Evolutionary conservation across 1,139 yeast species (phyloP).

Genomic region (Kodamaea alishanica): DNA sequence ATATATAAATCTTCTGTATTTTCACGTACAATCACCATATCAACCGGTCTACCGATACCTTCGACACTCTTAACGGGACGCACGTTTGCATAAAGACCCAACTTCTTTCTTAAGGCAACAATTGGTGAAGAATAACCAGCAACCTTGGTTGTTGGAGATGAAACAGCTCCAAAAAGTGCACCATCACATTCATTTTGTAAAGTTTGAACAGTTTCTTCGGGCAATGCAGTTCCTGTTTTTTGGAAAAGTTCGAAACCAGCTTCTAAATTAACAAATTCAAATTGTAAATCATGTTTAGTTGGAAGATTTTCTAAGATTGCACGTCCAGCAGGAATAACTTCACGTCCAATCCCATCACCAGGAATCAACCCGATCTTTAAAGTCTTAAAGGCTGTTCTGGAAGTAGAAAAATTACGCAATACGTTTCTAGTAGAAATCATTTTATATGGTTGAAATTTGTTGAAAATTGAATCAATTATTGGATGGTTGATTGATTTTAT

Average conservation of each 20-base stretch:
- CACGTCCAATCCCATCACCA: constrained; percentile 98
- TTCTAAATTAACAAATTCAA: constrained; percentile 80
- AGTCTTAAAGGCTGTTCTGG: constrained; percentile 30
- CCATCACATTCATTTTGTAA: constrained; percentile 86
- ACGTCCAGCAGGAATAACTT: constrained; percentile 93
- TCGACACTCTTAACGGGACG: constrained; percentile 95
- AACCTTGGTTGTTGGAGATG: constrained; percentile 90
- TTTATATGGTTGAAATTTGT: background rate
- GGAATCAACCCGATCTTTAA: constrained; percentile 69
- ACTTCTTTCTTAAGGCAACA: constrained; percentile 91
- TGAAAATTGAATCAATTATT: background rate
- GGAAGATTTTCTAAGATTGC: constrained; percentile 82
- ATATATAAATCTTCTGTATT: constrained; percentile 96
- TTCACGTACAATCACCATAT: constrained; percentile 96
- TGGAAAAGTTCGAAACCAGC: constrained; percentile 96
- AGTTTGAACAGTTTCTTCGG: constrained; percentile 83
- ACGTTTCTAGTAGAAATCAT: constrained; percentile 25
- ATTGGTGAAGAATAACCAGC: constrained; percentile 97
- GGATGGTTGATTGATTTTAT: background rate
- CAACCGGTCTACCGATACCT: constrained; percentile 82
- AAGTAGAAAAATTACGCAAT: constrained; percentile 37
- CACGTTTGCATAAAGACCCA: constrained; percentile 93
- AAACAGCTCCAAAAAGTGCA: constrained; percentile 95
- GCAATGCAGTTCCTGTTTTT: constrained; percentile 90
- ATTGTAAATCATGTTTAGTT: constrained; percentile 65